phyloP scores from a whole-genome alignment of 345 rosid genomes.

The Combretum micranthum region DNA sequence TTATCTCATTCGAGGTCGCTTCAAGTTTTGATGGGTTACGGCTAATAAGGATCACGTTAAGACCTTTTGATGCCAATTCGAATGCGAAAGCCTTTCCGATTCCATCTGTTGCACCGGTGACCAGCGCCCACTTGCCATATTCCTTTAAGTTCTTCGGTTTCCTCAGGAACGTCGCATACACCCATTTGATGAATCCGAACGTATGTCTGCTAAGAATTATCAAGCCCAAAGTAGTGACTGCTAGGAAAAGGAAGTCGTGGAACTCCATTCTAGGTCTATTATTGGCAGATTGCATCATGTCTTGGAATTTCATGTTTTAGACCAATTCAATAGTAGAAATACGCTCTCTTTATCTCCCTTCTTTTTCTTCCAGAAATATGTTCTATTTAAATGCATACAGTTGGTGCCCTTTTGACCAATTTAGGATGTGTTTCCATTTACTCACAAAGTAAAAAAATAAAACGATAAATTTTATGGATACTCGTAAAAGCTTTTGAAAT shows the following conservation, averaged over 20 bases:
- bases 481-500: too few species aligned
- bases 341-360: too few species aligned
- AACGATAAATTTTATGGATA: too few species aligned
- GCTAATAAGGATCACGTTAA: conserved; percentile 29
- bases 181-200: conserved; percentile 21
- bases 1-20: conserved; percentile 13
- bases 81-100: conserved; percentile 43
- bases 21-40: conserved; percentile 33
- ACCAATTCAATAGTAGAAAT: too few species aligned
- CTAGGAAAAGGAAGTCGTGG: background rate
- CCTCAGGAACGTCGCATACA: conserved; percentile 29
- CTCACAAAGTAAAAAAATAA: too few species aligned
- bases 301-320: too few species aligned
- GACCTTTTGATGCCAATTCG: conserved; percentile 32
- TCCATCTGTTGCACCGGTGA: conserved; percentile 45
- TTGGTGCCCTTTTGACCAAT: too few species aligned
- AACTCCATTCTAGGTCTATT: conserved; percentile 6
- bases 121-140: conserved; percentile 39
- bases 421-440: too few species aligned
- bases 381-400: too few species aligned
- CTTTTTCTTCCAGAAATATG: too few species aligned
- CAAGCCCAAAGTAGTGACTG: conserved; percentile 20
- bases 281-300: too few species aligned
- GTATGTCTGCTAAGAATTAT: conserved; percentile 10
- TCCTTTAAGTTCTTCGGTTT: conserved; percentile 28